Conservation (phyloP, 2,329 filamentous ascomycete genomes). For the Aureobasidium uvarum region DNA sequence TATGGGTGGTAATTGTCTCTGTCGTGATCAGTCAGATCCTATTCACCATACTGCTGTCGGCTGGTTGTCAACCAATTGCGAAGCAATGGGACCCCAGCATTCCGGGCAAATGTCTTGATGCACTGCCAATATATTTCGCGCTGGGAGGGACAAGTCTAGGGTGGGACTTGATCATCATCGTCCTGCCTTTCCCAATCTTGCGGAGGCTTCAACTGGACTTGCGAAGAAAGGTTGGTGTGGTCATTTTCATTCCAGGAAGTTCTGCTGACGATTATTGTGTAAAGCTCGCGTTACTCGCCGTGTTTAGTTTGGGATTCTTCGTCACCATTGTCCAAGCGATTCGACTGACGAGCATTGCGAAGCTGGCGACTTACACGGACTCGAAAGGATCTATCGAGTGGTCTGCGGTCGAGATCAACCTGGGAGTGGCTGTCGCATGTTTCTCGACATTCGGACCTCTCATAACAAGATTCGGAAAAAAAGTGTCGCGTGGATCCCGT, state of each 20-base stretch:
- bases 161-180: slow-evolving; percentile 14
- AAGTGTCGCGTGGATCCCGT: background rate
- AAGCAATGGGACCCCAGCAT: slow-evolving; percentile 19
- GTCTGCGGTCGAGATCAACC: slow-evolving; percentile 11
- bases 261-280: background rate
- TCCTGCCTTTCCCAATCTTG: slow-evolving; percentile 2
- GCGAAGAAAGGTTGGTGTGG: slow-evolving; percentile 6
- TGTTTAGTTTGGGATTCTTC: slow-evolving; percentile 11
- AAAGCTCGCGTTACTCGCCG: background rate
- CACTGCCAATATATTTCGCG: slow-evolving; percentile 1
- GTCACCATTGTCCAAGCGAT: slow-evolving; percentile 15
- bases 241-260: too few species aligned
- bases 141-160: slow-evolving; percentile 10
- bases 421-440: slow-evolving; percentile 8
- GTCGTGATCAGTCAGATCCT: background rate
- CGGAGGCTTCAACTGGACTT: slow-evolving; percentile 6
- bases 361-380: slow-evolving; percentile 2
- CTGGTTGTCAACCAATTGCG: background rate
- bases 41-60: slow-evolving; percentile 15
- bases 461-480: background rate
- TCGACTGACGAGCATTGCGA: slow-evolving; percentile 8
- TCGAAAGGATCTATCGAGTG: slow-evolving; percentile 8
- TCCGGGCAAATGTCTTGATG: background rate
- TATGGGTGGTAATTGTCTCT: background rate
- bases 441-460: slow-evolving; percentile 2